Percentiles rank a stretch among this genome's conserved stretches.
phyloP scores from a whole-genome alignment of 2,329 filamentous ascomycete species.

The Decorospora gaudefroyi region DNA sequence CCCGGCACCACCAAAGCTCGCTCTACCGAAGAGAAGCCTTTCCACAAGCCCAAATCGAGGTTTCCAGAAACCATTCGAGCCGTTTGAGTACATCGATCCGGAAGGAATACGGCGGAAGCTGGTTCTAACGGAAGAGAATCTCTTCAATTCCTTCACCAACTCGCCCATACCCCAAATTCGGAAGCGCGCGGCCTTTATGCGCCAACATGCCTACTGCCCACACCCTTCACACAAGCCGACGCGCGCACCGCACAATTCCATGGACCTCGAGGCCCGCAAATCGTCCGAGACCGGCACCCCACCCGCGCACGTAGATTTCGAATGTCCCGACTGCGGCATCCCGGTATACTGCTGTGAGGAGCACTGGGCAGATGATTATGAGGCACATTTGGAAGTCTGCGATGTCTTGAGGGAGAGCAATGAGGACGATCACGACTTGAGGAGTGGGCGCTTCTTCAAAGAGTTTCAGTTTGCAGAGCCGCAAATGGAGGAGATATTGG shows the following conservation, averaged over 20 bases:
- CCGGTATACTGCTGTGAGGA: conserved; percentile 92
- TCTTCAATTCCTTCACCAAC: conserved; percentile 89
- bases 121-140: conserved; percentile 71
- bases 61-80: conserved; percentile 40
- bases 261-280: conserved; percentile 66
- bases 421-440: conserved; percentile 94
- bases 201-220: conserved; percentile 89
- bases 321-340: conserved; percentile 94
- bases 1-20: conserved; percentile 30
- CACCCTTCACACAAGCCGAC: conserved; percentile 85
- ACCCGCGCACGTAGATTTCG: conserved; percentile 84
- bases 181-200: conserved; percentile 85
- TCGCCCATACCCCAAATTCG: conserved; percentile 90
- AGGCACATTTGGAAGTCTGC: conserved; percentile 88
- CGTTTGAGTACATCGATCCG: conserved; percentile 44
- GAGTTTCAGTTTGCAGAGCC: conserved; percentile 90
- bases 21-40: conserved; percentile 33
- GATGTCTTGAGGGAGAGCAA: conserved; percentile 92
- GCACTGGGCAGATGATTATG: conserved; percentile 96
- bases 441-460: conserved; percentile 86
- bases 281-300: conserved; percentile 60
- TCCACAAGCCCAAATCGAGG: conserved; percentile 39
- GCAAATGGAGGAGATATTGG: conserved; percentile 87
- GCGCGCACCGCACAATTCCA: conserved; percentile 66
- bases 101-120: conserved; percentile 41